A percentile compares a stretch with the other conserved stretches of the same genome.
Evolutionary conservation across 345 rosid species (phyloP).

Genomic region (Populus tremula): DNA sequence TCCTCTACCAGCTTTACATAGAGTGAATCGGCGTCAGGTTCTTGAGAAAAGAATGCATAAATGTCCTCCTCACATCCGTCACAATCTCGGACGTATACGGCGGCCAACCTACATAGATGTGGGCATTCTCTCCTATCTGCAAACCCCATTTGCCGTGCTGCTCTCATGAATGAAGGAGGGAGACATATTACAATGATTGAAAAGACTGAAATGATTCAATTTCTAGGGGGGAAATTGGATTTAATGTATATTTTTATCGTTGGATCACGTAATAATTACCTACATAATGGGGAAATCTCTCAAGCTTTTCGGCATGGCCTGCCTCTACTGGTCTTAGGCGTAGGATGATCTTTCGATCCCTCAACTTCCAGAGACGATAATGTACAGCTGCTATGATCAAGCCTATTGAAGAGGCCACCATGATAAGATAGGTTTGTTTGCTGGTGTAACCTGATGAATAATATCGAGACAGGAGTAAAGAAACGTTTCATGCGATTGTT

Average conservation of each 20-base stretch:
- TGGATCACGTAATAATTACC: conserved; percentile 34
- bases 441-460: conserved; percentile 38
- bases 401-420: conserved; percentile 64
- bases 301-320: conserved; percentile 50
- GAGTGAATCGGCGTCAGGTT: conserved; percentile 53
- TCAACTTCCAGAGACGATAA: conserved; percentile 42
- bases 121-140: conserved; percentile 65
- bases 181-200: neutral
- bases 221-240: neutral
- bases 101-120: conserved; percentile 60
- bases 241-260: neutral
- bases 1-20: conserved; percentile 64
- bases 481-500: neutral
- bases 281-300: conserved; percentile 74
- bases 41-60: conserved; percentile 46
- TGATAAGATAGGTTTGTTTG: conserved; percentile 49
- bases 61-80: conserved; percentile 58
- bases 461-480: neutral
- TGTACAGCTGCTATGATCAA: conserved; percentile 65
- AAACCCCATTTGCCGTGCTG: conserved; percentile 86
- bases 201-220: too few species aligned
- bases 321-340: conserved; percentile 40
- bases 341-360: conserved; percentile 64
- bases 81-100: conserved; percentile 50
- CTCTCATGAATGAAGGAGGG: neutral